These are phyloP conservation scores for Mortierella sp. DNA, from an alignment of 371 early-diverging fungal genomes.

Conservation along the genomic window DNA sequence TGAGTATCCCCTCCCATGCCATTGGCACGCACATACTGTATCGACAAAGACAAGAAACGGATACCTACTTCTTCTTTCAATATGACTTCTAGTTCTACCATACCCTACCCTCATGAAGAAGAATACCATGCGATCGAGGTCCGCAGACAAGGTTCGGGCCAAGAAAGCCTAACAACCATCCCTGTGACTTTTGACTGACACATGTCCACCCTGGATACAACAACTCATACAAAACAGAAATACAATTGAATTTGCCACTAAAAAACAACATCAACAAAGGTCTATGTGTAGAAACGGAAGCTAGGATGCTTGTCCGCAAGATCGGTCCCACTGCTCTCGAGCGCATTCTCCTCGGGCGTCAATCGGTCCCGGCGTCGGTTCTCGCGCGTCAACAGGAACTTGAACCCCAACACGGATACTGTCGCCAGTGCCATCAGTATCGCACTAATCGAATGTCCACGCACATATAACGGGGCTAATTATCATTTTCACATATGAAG, in stretches of 20 bases:
- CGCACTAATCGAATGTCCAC: constrained; percentile 18
- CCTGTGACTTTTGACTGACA: neutral
- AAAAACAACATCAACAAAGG: neutral
- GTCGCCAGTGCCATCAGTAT: neutral
- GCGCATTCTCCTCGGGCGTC: constrained; percentile 14
- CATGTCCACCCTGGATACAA: neutral
- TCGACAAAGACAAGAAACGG: neutral
- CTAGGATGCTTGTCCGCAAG: constrained; percentile 11
- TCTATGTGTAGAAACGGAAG: constrained; percentile 17
- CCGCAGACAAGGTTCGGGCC: neutral
- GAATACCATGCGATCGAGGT: neutral
- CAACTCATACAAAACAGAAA: neutral
- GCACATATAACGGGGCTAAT: constrained; percentile 17
- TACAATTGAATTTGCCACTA: neutral
- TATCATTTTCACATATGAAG: neutral
- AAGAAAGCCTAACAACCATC: neutral
- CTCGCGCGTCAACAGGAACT: constrained; percentile 7
- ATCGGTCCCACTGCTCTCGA: neutral
- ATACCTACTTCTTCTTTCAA: neutral
- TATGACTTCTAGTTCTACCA: too few relatives aligned
- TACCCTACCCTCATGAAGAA: neutral
- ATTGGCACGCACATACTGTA: neutral
- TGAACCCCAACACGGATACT: neutral
- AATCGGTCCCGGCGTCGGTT: constrained; percentile 17
- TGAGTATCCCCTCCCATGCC: neutral